Conservation (phyloP, 2,329 filamentous ascomycete species). For the Trichoderma aggressivum region DNA sequence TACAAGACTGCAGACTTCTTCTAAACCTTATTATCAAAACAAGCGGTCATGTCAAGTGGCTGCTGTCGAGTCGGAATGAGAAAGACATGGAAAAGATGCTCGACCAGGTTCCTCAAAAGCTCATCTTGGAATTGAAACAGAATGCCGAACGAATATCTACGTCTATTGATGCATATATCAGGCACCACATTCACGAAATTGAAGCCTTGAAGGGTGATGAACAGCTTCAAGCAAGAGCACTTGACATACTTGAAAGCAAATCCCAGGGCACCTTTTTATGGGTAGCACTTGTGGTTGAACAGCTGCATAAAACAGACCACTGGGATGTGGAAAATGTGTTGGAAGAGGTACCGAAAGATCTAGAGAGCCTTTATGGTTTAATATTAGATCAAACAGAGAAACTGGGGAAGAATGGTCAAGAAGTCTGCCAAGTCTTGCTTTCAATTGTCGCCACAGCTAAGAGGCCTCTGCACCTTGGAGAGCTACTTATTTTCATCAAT, state of each 20-base stretch:
- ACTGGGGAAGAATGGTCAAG: not conserved
- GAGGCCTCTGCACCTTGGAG: not conserved
- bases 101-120: not conserved
- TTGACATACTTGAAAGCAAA: not conserved
- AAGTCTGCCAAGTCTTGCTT: not conserved
- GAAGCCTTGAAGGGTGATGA: not conserved
- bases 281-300: not conserved
- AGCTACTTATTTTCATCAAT: not conserved
- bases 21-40: not conserved
- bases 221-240: not conserved
- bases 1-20: not conserved
- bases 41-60: not conserved
- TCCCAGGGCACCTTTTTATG: not conserved
- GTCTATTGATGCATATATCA: not conserved
- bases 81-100: not conserved
- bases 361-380: not conserved
- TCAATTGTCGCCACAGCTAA: not conserved
- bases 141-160: not conserved
- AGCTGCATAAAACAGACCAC: not conserved
- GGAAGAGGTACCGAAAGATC: not conserved
- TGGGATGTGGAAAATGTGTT: not conserved
- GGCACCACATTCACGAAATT: not conserved
- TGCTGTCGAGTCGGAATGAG: not conserved
- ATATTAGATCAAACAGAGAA: not conserved
- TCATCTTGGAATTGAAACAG: not conserved